These are phyloP conservation scores for Lipomyces mesembrius DNA, from an alignment of 805 yeast species.

Conservation along the genomic window DNA sequence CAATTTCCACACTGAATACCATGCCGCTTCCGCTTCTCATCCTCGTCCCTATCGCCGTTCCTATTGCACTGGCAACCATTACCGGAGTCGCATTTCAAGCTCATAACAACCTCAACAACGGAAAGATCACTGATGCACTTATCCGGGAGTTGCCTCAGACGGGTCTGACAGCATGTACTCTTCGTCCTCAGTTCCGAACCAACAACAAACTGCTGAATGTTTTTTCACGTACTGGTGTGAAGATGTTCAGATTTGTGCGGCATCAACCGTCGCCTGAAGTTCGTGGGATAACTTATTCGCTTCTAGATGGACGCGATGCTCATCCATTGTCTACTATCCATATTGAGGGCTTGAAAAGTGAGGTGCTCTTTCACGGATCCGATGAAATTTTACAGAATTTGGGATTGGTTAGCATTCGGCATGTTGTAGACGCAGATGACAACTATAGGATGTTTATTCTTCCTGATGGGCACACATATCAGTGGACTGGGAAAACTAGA, in stretches of 20 bases:
- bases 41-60: conserved; percentile 13
- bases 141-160: conserved; percentile 31
- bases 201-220: conserved; percentile 26
- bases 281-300: conserved; percentile 17
- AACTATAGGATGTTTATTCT: conserved; percentile 63
- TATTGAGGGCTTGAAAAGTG: conserved; percentile 19
- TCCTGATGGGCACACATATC: conserved; percentile 64
- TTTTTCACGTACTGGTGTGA: conserved; percentile 23
- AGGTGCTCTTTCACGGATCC: conserved; percentile 17
- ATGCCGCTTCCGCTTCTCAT: conserved; percentile 16
- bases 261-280: conserved; percentile 16
- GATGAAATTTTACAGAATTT: conserved; percentile 39
- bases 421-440: conserved; percentile 64
- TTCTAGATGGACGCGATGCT: conserved; percentile 12
- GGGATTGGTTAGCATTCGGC: conserved; percentile 67
- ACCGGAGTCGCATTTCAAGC: conserved; percentile 15
- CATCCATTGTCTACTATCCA: conserved; percentile 20
- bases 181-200: conserved; percentile 34
- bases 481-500: conserved; percentile 66
- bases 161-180: conserved; percentile 29
- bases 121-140: conserved; percentile 11
- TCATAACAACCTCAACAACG: neutral
- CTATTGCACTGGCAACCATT: conserved; percentile 12
- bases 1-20: neutral
- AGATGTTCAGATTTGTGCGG: conserved; percentile 19